phyloP scores from a whole-genome alignment of 1,284 basidiomycete genomes.

The Phlebopus sp. region DNA sequence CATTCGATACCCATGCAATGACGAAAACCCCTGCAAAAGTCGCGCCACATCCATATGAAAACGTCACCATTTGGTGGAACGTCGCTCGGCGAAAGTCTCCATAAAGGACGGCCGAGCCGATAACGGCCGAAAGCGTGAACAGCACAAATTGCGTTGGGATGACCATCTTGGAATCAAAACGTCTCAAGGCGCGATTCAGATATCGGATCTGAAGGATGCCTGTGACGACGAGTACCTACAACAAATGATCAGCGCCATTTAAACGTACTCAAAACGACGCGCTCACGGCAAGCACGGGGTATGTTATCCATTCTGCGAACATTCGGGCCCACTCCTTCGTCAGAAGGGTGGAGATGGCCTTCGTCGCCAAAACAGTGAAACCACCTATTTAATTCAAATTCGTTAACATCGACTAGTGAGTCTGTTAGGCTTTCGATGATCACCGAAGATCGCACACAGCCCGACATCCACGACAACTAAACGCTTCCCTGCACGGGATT shows the following conservation, averaged over 20 bases:
- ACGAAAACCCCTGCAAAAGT: conserved; percentile 88
- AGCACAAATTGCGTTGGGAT: conserved; percentile 95
- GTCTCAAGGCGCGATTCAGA: conserved; percentile 86
- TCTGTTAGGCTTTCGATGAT: conserved; percentile 1
- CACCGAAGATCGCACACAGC: conserved; percentile 83
- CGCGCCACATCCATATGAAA: conserved; percentile 78
- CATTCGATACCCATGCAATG: conserved; percentile 57
- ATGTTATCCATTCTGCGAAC: conserved; percentile 77
- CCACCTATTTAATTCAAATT: conserved; percentile 63
- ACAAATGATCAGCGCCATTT: conserved; percentile 19
- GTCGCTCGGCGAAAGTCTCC: conserved; percentile 84
- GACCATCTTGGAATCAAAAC: conserved; percentile 81
- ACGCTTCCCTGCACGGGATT: conserved; percentile 54
- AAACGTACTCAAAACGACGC: conserved; percentile 10
- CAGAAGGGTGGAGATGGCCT: conserved; percentile 85
- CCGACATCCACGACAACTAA: conserved; percentile 88
- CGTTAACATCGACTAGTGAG: conserved; percentile 6
- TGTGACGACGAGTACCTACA: conserved; percentile 71
- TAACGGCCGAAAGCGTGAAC: conserved; percentile 83
- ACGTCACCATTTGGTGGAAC: conserved; percentile 84
- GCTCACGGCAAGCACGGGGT: conserved; percentile 64
- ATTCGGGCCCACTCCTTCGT: conserved; percentile 74
- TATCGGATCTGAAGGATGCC: conserved; percentile 90
- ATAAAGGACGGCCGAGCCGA: conserved; percentile 91
- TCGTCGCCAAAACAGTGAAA: conserved; percentile 93